Conservation (phyloP, 2,329 filamentous ascomycete species). For the Aureobasidium uvarum region DNA sequence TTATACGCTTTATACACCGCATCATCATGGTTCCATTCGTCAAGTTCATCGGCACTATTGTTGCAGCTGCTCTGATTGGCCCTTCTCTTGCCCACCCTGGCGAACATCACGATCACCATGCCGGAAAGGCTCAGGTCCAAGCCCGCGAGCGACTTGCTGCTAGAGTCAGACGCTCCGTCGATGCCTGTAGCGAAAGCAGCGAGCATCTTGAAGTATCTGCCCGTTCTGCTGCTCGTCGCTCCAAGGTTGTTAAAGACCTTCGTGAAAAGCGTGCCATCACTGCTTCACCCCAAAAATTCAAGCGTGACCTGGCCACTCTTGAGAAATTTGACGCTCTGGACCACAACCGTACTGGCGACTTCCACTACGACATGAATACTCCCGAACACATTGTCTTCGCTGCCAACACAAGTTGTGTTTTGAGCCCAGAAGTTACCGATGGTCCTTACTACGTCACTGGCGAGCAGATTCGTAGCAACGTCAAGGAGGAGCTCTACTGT, state of each 20-base stretch:
- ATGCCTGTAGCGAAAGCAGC: constrained; percentile 11
- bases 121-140: constrained; percentile 37
- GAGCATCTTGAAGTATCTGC: not conserved
- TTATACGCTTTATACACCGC: too few relatives aligned
- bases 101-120: constrained; percentile 37
- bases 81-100: constrained; percentile 37
- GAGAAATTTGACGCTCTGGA: constrained; percentile 25
- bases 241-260: constrained; percentile 2
- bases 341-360: constrained; percentile 27
- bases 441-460: constrained; percentile 42
- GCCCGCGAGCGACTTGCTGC: constrained; percentile 30
- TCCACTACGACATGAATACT: constrained; percentile 17
- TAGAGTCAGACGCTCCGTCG: constrained; percentile 1
- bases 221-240: constrained; percentile 12
- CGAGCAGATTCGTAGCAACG: constrained; percentile 43
- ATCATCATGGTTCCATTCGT: not conserved
- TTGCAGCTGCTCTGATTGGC: not conserved
- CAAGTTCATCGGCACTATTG: constrained; percentile 1
- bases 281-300: constrained; percentile 1
- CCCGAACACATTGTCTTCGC: constrained; percentile 16
- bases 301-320: constrained; percentile 26
- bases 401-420: constrained; percentile 34
- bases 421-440: constrained; percentile 35
- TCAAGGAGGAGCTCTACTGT: constrained; percentile 42
- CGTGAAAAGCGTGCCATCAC: constrained; percentile 17